Evolutionary conservation across 2,329 filamentous ascomycete genomes (phyloP), one percentile per base, ranked within the genome.

Genomic region (Pseudovirgaria hyperparasitica): DNA sequence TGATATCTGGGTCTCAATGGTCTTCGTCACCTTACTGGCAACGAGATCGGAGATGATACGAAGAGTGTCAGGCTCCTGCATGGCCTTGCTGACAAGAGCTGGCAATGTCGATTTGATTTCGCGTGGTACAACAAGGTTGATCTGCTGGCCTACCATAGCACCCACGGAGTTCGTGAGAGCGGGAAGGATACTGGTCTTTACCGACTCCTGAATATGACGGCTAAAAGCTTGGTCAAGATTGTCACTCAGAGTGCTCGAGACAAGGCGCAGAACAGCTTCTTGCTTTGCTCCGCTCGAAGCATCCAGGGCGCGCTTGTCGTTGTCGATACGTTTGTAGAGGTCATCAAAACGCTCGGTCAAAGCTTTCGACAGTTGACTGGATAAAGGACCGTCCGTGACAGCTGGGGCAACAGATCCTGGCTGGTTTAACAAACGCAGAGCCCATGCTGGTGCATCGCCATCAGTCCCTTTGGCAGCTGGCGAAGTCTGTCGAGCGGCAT

Each of bases 201-300:
- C 82, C 50, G 80, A 79, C 25, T 74, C 67, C 24, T 72, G 70
- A 26, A 93, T 76, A 39, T 92, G 81, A 34, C 73, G 75, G 34
- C 74, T 66, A 19, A 94, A 66, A 13, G 82, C 81, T 42, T 79
- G 76, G 52, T 82, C 76, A 14, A 82, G 70, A 30, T 81, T 81
- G 33, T 77, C 73, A 8, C 71, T 72, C 23, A 82, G 54, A 3
- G 76, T 80, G 35, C 62, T 70, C 2, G 76, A 80, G 4, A 82
- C 70, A 28, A 81, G 54, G 16, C 72, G 71, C 22, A 82, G 63
- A 12, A 82, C 63, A 21, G 75, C 71, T 39, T 81, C 74, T 43
- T 80, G 75, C 45, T 76, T 74, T n/a, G 72, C 67, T 21, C 65
- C 60, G 20, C 67, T 65, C 11, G 72, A 64, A 26, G 71, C 70